Evolutionary conservation across 257 asterid species (phyloP), one percentile per base, ranked within the genome.

Genomic region (Rhazya stricta): DNA sequence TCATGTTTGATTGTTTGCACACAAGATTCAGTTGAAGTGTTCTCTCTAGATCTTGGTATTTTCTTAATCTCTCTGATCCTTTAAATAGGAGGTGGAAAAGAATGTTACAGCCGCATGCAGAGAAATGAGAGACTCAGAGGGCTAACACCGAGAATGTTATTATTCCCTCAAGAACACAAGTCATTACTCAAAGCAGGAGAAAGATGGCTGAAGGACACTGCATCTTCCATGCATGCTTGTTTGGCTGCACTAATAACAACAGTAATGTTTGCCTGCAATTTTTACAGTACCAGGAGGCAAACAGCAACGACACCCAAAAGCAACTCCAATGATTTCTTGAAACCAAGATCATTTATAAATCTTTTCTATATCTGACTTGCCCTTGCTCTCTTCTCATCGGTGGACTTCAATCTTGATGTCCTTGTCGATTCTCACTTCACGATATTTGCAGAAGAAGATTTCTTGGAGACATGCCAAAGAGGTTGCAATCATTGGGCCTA

Each of bases 371-470:
- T 63, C 62, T 3, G 78, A 81, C n/a, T n/a, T 27, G 82, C 80
- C 3, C 69, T 84, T 0, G 79, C 85, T 1, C 67, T 84, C 29
- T 81, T 79, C 51, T 76, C 82, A 48, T 81, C 85, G 0, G 78
- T 77, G 54, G 54, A 81, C 83, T 32, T 81, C 85, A 18, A 75
- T 79, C 61, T 45, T 84, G 57, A 78, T 81, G 82, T 84, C 81
- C 62, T 74, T 84, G 79, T 77, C 84, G 0, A 84, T 84, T n/a
- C 84, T 81, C 72, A 84, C 88, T 5, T 79, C 86, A 3, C 79
- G 84, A 41, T 84, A 81, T n/a, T n/a, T 43, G 84, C 88, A 4
- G 85, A 84, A 65, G 84, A 77, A 71, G 85, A 84, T 74, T 84
- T 81, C 79, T 63, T 74, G 25, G 61, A 60, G 23, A 65, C 81